Base-by-base conservation (phyloP, 1,284 basidiomycete species). In the Agaricales sp. region DNA sequence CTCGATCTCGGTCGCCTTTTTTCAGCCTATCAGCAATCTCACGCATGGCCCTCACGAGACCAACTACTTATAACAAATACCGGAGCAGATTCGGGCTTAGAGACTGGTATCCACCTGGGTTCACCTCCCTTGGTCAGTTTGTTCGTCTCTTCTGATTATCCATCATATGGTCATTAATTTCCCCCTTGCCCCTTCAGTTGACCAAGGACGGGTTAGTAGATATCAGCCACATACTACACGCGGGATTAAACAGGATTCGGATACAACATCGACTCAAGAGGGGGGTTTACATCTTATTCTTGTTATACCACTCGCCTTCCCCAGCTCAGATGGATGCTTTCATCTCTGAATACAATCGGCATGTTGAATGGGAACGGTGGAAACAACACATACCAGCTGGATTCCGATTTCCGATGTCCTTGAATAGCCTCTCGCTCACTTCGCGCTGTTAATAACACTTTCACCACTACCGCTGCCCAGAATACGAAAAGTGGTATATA, bases 141-240 rank as follows among this genome's bases (percentile, higher is more conserved):
- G n/a, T n/a, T n/a, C n/a, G n/a, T n/a, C n/a, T n/a, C n/a, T n/a
- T n/a, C n/a, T n/a, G n/a, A n/a, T n/a, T n/a, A n/a, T n/a, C n/a
- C n/a, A n/a, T n/a, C n/a, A n/a, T n/a, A n/a, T n/a, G n/a, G n/a
- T 55, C 16, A 46, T 37, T n/a, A 43, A 4, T 13, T 22, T 52
- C 4, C 14, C 11, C 4, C 39, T 50, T 49, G 19, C 19, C 23
- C 22, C 43, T 14, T 30, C 53, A 73, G 70, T 52, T 64, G 23
- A 67, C 63, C 12, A 58, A 64, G 12, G 64, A 73, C 47, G 64
- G 62, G 43, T 55, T 71, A n/a, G 61, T 73, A 20, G 72, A 74
- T 51, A 43, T 73, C 2, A 68, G 68, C 11, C 58, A 58, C 11
- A 69, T 69, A 46, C 45, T 69, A 2, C 50, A 49, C 14, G 25